These are phyloP conservation scores for Trapa bicornis DNA, from an alignment of 345 rosid species.

Conservation along the genomic window DNA sequence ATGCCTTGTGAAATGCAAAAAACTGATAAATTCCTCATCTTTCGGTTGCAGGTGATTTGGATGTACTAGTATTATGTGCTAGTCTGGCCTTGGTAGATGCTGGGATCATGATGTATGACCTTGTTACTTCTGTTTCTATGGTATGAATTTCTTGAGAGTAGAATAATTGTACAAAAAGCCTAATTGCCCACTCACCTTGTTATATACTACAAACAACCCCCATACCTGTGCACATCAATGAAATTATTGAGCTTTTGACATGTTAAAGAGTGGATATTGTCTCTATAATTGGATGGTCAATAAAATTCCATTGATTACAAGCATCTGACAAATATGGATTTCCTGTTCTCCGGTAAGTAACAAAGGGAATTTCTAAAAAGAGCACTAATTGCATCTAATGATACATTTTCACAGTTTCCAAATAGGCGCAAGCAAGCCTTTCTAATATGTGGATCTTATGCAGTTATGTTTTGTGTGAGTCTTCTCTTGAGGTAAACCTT, in stretches of 20 bases:
- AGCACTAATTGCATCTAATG: neutral
- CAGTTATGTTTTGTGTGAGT: slow-evolving; percentile 25
- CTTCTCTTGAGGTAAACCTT: slow-evolving; percentile 63
- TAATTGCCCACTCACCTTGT: neutral
- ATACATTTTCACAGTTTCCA: neutral
- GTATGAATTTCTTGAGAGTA: slow-evolving; percentile 21
- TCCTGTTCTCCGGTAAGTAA: neutral
- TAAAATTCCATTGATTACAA: neutral
- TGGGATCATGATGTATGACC: slow-evolving; percentile 93
- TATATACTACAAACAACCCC: neutral
- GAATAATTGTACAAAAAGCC: neutral
- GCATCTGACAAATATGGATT: neutral
- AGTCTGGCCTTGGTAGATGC: slow-evolving; percentile 97
- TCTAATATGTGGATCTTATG: neutral
- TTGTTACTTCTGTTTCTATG: slow-evolving; percentile 84
- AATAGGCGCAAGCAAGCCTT: neutral
- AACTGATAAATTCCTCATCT: neutral
- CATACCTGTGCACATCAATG: neutral
- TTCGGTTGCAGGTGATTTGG: slow-evolving; percentile 67
- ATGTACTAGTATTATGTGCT: slow-evolving; percentile 80
- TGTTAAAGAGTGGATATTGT: neutral
- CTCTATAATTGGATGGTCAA: neutral
- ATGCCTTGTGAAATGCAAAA: neutral
- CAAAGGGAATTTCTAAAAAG: too few relatives aligned
- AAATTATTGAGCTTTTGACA: neutral